Conservation (phyloP, 2,329 filamentous ascomycete genomes). For the Acrocalymma vagum region DNA sequence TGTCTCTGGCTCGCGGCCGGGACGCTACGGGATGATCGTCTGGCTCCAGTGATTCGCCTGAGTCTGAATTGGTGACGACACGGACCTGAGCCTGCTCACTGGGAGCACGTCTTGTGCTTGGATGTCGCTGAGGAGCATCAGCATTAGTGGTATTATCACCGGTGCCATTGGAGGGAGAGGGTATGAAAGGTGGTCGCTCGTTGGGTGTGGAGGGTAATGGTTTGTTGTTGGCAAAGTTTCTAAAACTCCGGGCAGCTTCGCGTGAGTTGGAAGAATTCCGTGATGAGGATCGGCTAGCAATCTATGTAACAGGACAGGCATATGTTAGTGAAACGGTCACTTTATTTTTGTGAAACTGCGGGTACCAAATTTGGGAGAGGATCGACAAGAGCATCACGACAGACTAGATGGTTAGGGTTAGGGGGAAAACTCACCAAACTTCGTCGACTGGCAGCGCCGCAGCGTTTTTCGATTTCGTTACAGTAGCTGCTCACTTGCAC, state of each 20-base stretch:
- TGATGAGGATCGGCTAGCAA: conserved; percentile 48
- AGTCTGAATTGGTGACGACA: conserved; percentile 26
- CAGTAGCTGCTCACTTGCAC: conserved; percentile 79
- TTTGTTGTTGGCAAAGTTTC: conserved; percentile 45
- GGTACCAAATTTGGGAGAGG: conserved; percentile 16
- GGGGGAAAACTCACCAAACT: conserved; percentile 67
- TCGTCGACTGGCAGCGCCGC: conserved; percentile 81
- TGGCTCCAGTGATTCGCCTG: conserved; percentile 26
- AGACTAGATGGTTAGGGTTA: not conserved
- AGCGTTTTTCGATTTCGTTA: conserved; percentile 84
- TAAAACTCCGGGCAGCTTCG: conserved; percentile 38
- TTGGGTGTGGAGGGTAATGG: conserved; percentile 43
- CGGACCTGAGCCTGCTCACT: conserved; percentile 25
- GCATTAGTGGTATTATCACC: conserved; percentile 19
- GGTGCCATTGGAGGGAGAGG: conserved; percentile 11
- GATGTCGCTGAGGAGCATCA: conserved; percentile 21
- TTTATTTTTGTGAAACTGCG: conserved; percentile 10
- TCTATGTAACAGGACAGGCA: conserved; percentile 21
- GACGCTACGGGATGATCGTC: conserved; percentile 24
- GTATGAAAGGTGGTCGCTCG: conserved; percentile 35
- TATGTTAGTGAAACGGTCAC: conserved; percentile 8
- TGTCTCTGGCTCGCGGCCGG: no score
- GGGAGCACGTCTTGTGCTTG: conserved; percentile 16
- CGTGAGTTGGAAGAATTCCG: conserved; percentile 45
- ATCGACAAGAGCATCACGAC: no score